Evolutionary conservation across 129 eudicot species (phyloP).

Genomic region (Pseudognaphalium luteoalbum): DNA sequence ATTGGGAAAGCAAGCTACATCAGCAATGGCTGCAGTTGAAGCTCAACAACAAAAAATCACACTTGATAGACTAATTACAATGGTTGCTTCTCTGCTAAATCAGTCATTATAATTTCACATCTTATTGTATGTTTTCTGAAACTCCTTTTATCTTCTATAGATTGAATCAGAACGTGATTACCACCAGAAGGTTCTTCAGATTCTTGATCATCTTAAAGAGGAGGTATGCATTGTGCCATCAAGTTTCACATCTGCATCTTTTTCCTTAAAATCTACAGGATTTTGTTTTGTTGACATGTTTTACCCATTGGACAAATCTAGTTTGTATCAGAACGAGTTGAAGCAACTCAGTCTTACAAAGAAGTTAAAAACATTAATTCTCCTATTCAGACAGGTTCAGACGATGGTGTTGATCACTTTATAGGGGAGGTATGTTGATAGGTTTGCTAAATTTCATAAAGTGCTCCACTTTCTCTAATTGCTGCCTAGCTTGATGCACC

Average conservation of each 20-base stretch:
- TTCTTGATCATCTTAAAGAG: slow-evolving; percentile 85
- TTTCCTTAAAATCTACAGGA: background rate
- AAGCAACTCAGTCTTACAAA: slow-evolving; percentile 69
- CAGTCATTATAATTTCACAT: background rate
- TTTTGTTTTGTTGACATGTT: background rate
- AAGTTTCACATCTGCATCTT: slow-evolving; percentile 7
- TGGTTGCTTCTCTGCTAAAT: slow-evolving; percentile 44
- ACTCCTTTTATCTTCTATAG: slow-evolving; percentile 30
- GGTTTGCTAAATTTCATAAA: background rate
- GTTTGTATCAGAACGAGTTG: slow-evolving; percentile 70
- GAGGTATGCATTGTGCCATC: slow-evolving; percentile 49
- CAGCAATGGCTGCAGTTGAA: slow-evolving; percentile 98
- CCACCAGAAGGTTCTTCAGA: slow-evolving; percentile 78
- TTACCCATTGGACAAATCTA: slow-evolving; percentile 24
- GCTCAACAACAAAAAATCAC: slow-evolving; percentile 92
- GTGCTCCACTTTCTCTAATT: background rate
- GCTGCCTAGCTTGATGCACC: background rate
- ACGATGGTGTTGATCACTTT: slow-evolving; percentile 70
- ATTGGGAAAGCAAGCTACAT: slow-evolving; percentile 82
- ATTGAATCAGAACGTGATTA: slow-evolving; percentile 87
- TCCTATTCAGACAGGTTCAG: slow-evolving; percentile 54
- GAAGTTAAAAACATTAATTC: slow-evolving; percentile 55
- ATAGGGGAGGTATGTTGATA: slow-evolving; percentile 66
- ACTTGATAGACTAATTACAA: slow-evolving; percentile 73
- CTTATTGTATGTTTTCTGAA: slow-evolving; percentile 1